Base-by-base conservation (phyloP, 2,329 filamentous ascomycete genomes). In the Monosporascus sp. region DNA sequence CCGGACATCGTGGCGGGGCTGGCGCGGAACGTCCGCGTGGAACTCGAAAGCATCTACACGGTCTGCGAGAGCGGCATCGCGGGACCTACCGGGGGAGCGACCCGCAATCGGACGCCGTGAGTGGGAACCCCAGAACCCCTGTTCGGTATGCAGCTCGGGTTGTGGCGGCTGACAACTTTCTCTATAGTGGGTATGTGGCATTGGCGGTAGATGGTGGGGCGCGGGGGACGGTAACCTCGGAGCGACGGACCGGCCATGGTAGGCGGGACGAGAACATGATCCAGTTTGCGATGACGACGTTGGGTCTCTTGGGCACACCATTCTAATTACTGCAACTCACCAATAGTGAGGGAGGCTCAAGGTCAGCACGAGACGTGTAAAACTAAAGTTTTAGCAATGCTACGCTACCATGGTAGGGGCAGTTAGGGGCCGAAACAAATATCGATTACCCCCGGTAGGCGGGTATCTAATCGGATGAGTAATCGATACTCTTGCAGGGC, bases 21-120 rank as follows among this genome's bases (percentile, higher is more conserved):
- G 7, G 83, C 83, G 0, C 73, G 74, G 41, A 76, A 83, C 60
- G 78, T 82, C 27, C 68, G 82, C n/a, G 68, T 62, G n/a, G 79
- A 75, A 45, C 65, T 86, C 25, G 72, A 72, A 7, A 76, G 75
- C 53, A 84, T 80, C 18, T 86, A 85, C 62, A 77, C 77, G 8
- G 62, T 86, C 7, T 74, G 73, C 51, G 82, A 86, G 71, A 81
- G 77, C 50, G 83, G 83, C 1, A 86, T 82, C 2, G 83, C 83
- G n/a, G 83, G 83, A 1, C 83, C 83, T 8, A 83, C 79, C 1
- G 81, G 79, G 14, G 83, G 82, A 0, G 68, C 67, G 27, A 79
- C 77, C 45, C 72, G 69, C 56, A 86, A 85, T 64, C 68, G 83
- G 39, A 80, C 73, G 37, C 83, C 82, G 43, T 46, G 15, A 46